Evolutionary conservation across 2,329 filamentous ascomycete genomes (phyloP), one percentile per base, ranked within the genome.

Genomic region (Cercospora sp.): DNA sequence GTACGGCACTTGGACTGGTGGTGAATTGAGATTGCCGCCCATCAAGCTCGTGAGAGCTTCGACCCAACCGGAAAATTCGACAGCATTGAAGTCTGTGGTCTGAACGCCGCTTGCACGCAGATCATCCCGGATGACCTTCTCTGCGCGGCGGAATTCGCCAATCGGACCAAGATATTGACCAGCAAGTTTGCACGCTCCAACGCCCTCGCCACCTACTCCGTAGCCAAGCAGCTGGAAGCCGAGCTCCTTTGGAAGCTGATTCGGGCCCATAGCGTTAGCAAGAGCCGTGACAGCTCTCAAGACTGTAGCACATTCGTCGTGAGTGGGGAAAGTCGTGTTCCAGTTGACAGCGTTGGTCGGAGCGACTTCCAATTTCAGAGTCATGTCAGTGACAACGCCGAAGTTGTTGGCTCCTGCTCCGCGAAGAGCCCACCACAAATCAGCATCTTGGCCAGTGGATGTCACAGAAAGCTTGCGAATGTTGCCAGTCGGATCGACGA

Each of bases 351-450:
- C 33, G 60, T 65, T 63, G 16, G 23, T 13, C 2, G 70, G 70
- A 16, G 68, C 68, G 20, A 65, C 61, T 28, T 42, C 36, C 8
- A 70, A 40, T 3, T 40, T 28, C 16, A 71, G 65, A 2, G 65
- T 67, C 26, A 68, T 42, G 42, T 31, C 40, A 3, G 68, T 68
- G 3, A 71, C 66, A 3, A 68, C 66, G 9, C 70, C 70, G 45
- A 71, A 70, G 18, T 71, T 70, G 60, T 70, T 71, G 6, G 70
- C 63, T 7, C 70, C 68, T 28, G 70, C 66, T 18, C 70, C 70
- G 5, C 70, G 60, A 40, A 68, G 53, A n/a, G 60, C 68, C 65
- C 68, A 71, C 70, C 70, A 71, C 9, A 71, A n/a, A 9, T 70
- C 70, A 13, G 7, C 42, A 62, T 71, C 65, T 10, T 33, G 16